phyloP scores from a whole-genome alignment of 2,329 filamentous ascomycete species.

The Ophiostoma himal-ulmi region DNA sequence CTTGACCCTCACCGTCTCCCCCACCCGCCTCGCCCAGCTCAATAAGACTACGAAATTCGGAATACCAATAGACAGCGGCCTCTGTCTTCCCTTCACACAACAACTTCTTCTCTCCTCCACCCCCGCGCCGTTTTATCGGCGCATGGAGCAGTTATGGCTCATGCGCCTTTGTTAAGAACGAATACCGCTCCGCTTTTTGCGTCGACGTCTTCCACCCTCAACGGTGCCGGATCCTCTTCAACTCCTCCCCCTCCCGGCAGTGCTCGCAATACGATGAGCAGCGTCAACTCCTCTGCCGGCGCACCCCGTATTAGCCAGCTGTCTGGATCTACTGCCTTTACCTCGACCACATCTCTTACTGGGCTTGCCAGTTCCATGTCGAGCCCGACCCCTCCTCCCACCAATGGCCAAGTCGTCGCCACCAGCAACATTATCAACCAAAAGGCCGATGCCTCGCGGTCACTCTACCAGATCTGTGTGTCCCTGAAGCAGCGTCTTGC shows the following conservation, averaged over 20 bases:
- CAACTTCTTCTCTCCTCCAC: background rate
- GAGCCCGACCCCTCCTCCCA: conserved; percentile 32
- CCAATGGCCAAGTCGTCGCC: conserved; percentile 62
- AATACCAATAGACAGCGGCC: background rate
- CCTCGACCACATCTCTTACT: conserved; percentile 48
- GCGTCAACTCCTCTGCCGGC: conserved; percentile 34
- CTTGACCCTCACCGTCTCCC: background rate
- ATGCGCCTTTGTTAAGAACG: conserved; percentile 54
- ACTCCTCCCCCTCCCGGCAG: conserved; percentile 20
- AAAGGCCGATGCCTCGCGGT: conserved; percentile 83
- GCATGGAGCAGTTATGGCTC: conserved; percentile 51
- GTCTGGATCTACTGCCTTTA: conserved; percentile 54
- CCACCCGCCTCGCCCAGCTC: background rate
- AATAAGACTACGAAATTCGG: background rate
- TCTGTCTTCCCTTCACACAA: background rate
- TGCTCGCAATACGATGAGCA: conserved; percentile 43
- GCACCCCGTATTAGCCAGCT: conserved; percentile 54
- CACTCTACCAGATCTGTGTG: conserved; percentile 92
- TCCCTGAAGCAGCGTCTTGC: conserved; percentile 73
- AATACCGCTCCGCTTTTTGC: conserved; percentile 53
- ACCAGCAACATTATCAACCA: conserved; percentile 96
- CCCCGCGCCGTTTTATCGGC: conserved; percentile 24
- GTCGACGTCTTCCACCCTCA: conserved; percentile 38
- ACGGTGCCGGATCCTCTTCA: conserved; percentile 37
- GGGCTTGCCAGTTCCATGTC: conserved; percentile 40